Evolutionary conservation across 768 basidiomycete genomes (phyloP), one percentile per base, ranked within the genome.

Genomic region (Pulveroboletus frians): DNA sequence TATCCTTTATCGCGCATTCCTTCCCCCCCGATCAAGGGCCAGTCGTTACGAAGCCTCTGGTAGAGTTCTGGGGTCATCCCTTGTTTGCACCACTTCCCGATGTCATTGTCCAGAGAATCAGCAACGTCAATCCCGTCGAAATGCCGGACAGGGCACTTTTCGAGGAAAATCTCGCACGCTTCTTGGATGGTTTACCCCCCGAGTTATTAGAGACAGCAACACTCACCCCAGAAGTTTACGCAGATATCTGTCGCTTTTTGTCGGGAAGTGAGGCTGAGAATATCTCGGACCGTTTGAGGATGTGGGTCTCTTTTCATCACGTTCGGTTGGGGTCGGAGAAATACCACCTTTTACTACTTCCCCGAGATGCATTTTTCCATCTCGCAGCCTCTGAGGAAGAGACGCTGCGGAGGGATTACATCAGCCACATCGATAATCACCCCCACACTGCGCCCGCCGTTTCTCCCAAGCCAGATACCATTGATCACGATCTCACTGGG

Each of bases 21-120:
- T 72, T 71, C 48, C 56, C 66, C 21, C 51, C 71, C 13, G 69
- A 74, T 8, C 65, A 71, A 47, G 71, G 69, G 20, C 60, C 69
- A 54, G 57, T 71, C 17, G 56, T 71, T 31, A 71, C 72, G 13
- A 73, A 68, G 42, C 65, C 75, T 17, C 69, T 68, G 42, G 61
- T 81, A 46, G 77, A 83, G 54, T 78, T 80, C 4, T 86, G 85
- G 85, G 62, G 56, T 41, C 75, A 83, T 54, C 72, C 76, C 3
- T 66, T 74, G 9, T 85, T 85, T 58, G 72, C 77, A 21, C 76
- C 83, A 2, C 77, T 87, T 43, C 84, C 84, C 3, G 71, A 78
- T 41, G 62, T 68, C 53, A 71, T 88, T 50, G 58, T 77, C 55
- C 68, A 84, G 63, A 65, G 78, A 57, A 74, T 93, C 58, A 66